Base-by-base conservation (phyloP, 192 early-diverging fungal species). In the Podila horticola region DNA sequence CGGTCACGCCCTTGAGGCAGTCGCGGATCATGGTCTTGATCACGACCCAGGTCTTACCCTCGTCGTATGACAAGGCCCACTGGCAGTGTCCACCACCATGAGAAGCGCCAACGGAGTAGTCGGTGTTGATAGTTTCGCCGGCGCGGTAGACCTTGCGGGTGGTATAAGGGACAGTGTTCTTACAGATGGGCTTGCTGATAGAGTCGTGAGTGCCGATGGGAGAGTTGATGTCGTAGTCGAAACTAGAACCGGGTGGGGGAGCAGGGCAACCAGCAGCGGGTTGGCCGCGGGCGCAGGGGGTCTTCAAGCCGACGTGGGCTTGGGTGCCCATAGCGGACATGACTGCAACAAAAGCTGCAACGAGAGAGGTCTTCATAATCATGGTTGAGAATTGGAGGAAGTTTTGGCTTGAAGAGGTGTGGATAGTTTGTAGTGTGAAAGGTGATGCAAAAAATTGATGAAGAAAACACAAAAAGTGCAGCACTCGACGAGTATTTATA, bases 11-110 rank as follows among this genome's bases (percentile, higher is more conserved):
- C n/a, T n/a, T n/a, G n/a, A 90, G 71, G 66, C 88, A 90, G 10
- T 71, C 77, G 3, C 83, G 61, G 62, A 89, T 72, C 51, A 88
- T 76, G 67, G 88, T 88, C 83, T 86, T 85, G 65, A 93, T 68
- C 36, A 91, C 91, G 0, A 88, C 92, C 83, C 88, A 93, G 58
- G 83, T 88, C 38, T 86, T 87, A 69, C 88, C 91, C 66, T 86
- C 84, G 74, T 92, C 88, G 64, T 88, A 91, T 0, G 90, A 91
- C 22, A 92, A 71, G 6, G 91, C 85, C 71, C 91, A 90, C 74
- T 93, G 90, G 62, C 92, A 94, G 74, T 93, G 91, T 72, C 92
- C 92, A 48, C 91, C 91, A 22, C 86, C 86, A 61, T 91, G 90
- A 4, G 74, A 31, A 62, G 88, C 87, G 6, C 85, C 77, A 24